These are phyloP conservation scores for Platanthera guangdongensis DNA, from an alignment of 106 monocot species.

Conservation along the genomic window DNA sequence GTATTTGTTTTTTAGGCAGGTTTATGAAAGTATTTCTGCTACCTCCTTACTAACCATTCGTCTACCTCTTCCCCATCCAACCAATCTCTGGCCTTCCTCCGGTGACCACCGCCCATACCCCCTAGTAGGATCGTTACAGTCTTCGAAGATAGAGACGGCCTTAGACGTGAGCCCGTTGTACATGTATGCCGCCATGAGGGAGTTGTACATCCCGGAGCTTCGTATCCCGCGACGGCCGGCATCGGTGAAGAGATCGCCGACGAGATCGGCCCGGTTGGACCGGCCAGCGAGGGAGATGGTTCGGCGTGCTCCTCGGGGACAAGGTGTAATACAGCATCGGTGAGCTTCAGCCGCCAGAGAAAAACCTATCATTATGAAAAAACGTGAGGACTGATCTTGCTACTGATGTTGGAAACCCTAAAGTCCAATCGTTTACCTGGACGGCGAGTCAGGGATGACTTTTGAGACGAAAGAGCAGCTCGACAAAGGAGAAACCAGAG, in stretches of 20 bases:
- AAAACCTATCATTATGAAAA: conserved; percentile 28
- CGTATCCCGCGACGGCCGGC: conserved; percentile 20
- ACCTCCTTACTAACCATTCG: no score
- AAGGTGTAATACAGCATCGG: conserved; percentile 18
- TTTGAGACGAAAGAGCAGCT: conserved; percentile 39
- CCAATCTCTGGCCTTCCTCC: no score
- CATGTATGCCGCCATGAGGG: conserved; percentile 73
- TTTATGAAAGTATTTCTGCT: no score
- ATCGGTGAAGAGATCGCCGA: conserved; percentile 34
- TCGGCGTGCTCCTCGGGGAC: conserved; percentile 52
- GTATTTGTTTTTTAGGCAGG: no score
- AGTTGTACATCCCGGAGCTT: conserved; percentile 49
- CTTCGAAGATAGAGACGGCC: conserved; percentile 40
- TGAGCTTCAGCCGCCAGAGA: conserved; percentile 44
- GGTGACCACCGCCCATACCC: no score
- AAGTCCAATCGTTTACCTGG: conserved; percentile 20
- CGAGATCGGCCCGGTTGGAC: conserved; percentile 32
- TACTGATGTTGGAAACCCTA: not conserved
- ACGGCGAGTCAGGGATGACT: conserved; percentile 49
- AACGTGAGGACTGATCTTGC: not conserved
- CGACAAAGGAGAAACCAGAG: conserved; percentile 29
- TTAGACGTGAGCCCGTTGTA: conserved; percentile 41
- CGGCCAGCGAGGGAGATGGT: conserved; percentile 67
- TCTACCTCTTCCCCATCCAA: no score
- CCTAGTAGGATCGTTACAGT: no score